phyloP scores from a whole-genome alignment of 768 basidiomycete genomes.

The Leucogyrophana mollusca region DNA sequence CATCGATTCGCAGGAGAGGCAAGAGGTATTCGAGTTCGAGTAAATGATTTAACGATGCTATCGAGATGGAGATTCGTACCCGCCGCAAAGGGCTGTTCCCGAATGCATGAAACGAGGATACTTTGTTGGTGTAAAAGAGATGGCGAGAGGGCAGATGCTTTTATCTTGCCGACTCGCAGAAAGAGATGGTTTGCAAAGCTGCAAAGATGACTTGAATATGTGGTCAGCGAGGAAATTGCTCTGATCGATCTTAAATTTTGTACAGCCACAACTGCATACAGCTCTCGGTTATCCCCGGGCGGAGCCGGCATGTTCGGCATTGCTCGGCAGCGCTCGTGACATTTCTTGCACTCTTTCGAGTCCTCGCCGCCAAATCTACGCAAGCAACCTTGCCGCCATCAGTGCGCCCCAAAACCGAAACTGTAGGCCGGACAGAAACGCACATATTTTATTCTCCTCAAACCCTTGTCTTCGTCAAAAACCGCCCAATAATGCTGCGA shows the following conservation, averaged over 20 bases:
- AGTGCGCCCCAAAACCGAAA: too few relatives aligned
- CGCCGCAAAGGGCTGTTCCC: constrained; percentile 33
- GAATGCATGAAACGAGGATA: constrained; percentile 43
- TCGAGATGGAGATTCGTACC: constrained; percentile 40
- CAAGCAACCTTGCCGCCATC: neutral
- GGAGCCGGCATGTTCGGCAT: neutral
- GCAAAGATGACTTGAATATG: neutral
- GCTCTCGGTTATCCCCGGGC: neutral
- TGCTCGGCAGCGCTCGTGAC: neutral
- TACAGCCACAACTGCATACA: constrained; percentile 1
- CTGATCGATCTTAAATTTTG: constrained; percentile 1
- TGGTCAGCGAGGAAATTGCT: neutral
- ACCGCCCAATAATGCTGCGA: constrained; percentile 30
- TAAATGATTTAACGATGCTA: constrained; percentile 39
- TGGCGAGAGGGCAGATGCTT: neutral
- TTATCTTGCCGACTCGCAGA: neutral
- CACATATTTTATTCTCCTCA: constrained; percentile 9
- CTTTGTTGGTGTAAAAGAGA: constrained; percentile 10
- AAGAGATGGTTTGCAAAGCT: neutral
- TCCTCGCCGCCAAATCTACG: neutral
- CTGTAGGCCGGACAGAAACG: neutral
- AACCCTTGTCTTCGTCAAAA: neutral
- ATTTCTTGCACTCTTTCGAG: neutral
- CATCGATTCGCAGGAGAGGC: constrained; percentile 16
- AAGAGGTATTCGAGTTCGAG: constrained; percentile 1